Percentiles rank a stretch among this genome's conserved stretches.
These are phyloP conservation scores for Crithidia thermophila DNA, from an alignment of 208 protist genomes.

Conservation along the genomic window DNA sequence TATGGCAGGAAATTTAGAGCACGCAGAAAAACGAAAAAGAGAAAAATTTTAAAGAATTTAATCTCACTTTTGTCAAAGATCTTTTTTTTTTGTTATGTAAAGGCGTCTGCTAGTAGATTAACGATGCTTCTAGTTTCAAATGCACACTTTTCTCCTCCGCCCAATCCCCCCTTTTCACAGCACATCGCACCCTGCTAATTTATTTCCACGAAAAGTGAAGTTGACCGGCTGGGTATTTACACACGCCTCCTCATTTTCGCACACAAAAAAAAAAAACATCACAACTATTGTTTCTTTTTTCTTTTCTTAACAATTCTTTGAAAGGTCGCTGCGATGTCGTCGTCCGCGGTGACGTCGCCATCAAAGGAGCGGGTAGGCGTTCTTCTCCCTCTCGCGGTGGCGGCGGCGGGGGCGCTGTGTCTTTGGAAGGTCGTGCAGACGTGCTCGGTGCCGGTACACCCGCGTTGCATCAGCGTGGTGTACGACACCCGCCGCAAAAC, in stretches of 20 bases:
- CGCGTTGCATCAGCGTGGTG: constrained; percentile 74
- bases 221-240: no score
- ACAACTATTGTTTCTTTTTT: neutral
- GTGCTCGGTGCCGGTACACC: constrained; percentile 64
- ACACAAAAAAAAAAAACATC: neutral
- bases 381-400: constrained; percentile 54
- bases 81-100: no score
- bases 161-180: neutral
- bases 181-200: neutral
- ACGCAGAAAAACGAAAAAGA: no score
- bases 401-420: constrained; percentile 38
- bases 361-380: constrained; percentile 12
- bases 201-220: no score
- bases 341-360: neutral
- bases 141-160: neutral
- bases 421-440: constrained; percentile 52
- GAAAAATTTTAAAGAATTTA: no score
- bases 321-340: constrained; percentile 4
- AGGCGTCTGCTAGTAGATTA: no score
- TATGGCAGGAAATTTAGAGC: no score
- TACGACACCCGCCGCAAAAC: constrained; percentile 80
- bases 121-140: no score
- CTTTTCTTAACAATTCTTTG: neutral
- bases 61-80: no score
- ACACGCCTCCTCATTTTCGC: no score